phyloP scores from a whole-genome alignment of 192 early-diverging fungal genomes.

The Paraglomus brasilianum region DNA sequence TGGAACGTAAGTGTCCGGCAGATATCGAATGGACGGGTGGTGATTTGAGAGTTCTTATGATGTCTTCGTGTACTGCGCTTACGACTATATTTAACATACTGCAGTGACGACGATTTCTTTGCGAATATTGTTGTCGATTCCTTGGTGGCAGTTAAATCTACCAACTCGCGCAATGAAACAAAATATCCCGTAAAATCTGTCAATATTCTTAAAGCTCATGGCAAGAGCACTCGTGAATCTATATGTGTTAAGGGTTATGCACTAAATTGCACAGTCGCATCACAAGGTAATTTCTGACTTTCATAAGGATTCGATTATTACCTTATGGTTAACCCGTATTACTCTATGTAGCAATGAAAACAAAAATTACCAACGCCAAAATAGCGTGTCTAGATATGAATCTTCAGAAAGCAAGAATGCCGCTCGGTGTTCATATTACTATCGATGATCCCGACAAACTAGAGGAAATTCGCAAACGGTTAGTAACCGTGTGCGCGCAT shows the following conservation, averaged over 20 bases:
- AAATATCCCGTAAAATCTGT: slow-evolving; percentile 97
- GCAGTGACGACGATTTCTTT: slow-evolving; percentile 93
- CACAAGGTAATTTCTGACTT: slow-evolving; percentile 49
- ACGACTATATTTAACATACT: background rate
- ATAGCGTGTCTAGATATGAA: slow-evolving; percentile 99
- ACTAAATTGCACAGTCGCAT: slow-evolving; percentile 95
- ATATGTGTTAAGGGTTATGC: slow-evolving; percentile 92
- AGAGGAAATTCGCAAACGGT: slow-evolving; percentile 92
- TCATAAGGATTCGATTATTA: no score
- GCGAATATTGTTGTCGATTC: slow-evolving; percentile 93
- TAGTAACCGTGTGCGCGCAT: no score
- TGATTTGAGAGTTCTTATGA: background rate
- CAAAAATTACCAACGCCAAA: slow-evolving; percentile 81
- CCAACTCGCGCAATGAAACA: slow-evolving; percentile 76
- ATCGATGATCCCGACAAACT: slow-evolving; percentile 98
- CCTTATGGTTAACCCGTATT: background rate
- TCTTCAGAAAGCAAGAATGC: slow-evolving; percentile 97
- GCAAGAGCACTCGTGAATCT: slow-evolving; percentile 86
- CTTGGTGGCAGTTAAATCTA: slow-evolving; percentile 88
- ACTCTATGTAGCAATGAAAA: slow-evolving; percentile 77
- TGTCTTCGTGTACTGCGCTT: background rate
- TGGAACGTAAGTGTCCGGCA: slow-evolving; percentile 66
- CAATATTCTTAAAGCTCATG: slow-evolving; percentile 97
- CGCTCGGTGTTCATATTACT: slow-evolving; percentile 96
- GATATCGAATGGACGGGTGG: no score